phyloP scores from a whole-genome alignment of 306 rosid species.

The Ormosia semicastrata region DNA sequence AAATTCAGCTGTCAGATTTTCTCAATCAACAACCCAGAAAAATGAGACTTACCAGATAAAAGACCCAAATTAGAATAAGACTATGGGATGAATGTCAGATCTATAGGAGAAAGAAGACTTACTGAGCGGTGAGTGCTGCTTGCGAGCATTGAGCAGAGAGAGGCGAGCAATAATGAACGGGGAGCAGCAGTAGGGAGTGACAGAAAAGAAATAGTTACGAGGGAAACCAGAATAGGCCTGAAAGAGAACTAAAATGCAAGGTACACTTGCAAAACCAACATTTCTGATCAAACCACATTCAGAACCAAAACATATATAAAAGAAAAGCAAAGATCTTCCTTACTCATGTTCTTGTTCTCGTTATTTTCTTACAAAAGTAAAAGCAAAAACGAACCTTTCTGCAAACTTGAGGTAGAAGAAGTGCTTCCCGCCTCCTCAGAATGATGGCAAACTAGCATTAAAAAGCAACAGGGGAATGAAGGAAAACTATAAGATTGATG shows the following conservation, averaged over 20 bases:
- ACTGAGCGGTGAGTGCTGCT: too few relatives aligned
- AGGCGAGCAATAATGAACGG: too few relatives aligned
- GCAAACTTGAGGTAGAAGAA: conserved; percentile 26
- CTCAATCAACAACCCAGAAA: too few relatives aligned
- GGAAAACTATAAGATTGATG: conserved; percentile 11
- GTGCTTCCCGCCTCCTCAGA: conserved; percentile 9
- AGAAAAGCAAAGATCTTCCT: background rate
- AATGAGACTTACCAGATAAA: too few relatives aligned
- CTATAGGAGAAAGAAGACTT: too few relatives aligned
- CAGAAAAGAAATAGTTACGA: background rate
- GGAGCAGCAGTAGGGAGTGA: too few relatives aligned
- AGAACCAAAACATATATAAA: background rate
- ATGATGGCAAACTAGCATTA: background rate
- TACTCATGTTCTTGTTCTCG: background rate
- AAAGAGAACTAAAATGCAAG: conserved; percentile 6
- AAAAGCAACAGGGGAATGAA: conserved; percentile 29
- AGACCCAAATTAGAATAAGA: too few relatives aligned
- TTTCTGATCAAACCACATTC: conserved; percentile 14
- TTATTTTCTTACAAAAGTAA: background rate
- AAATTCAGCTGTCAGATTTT: too few relatives aligned
- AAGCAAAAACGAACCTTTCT: conserved; percentile 18
- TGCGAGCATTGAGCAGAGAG: too few relatives aligned
- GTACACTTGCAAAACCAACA: conserved; percentile 14
- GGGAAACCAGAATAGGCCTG: background rate
- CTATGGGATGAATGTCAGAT: too few relatives aligned